Evolutionary conservation across 495 filamentous ascomycete genomes (phyloP).

Genomic region (Neurospora intermedia): DNA sequence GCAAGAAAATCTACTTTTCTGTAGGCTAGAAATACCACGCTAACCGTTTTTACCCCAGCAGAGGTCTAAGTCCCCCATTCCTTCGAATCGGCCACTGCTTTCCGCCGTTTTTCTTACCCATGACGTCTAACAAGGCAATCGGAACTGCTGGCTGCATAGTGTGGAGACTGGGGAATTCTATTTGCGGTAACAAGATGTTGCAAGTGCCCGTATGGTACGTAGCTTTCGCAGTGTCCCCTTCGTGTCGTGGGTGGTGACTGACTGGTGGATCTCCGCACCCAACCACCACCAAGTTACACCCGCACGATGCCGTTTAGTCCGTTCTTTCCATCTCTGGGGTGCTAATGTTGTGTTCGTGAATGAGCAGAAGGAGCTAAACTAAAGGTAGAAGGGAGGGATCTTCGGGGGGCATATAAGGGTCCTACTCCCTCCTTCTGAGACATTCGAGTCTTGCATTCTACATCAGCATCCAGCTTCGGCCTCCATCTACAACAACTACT

Average conservation of each 20-base stretch:
- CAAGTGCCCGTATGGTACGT: not conserved
- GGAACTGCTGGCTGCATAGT: not conserved
- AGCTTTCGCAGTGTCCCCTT: not conserved
- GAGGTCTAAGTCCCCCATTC: not conserved
- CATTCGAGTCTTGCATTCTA: not conserved
- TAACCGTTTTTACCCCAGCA: too few relatives aligned
- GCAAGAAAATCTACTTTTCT: too few relatives aligned
- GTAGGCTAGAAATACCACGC: too few relatives aligned
- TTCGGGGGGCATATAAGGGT: not conserved
- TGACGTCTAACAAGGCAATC: not conserved
- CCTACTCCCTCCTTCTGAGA: not conserved
- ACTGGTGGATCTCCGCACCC: not conserved
- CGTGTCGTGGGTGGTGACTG: not conserved
- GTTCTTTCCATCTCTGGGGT: not conserved
- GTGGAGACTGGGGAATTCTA: not conserved
- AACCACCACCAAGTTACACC: not conserved
- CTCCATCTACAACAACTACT: not conserved
- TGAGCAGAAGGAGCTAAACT: not conserved
- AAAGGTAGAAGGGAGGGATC: not conserved
- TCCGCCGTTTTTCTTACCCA: not conserved
- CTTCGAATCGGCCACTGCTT: not conserved
- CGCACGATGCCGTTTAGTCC: not conserved
- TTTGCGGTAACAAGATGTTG: not conserved
- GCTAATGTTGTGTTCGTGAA: not conserved
- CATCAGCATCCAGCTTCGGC: not conserved